Base-by-base conservation (phyloP, 257 asterid genomes). In the Paulownia fortunei region DNA sequence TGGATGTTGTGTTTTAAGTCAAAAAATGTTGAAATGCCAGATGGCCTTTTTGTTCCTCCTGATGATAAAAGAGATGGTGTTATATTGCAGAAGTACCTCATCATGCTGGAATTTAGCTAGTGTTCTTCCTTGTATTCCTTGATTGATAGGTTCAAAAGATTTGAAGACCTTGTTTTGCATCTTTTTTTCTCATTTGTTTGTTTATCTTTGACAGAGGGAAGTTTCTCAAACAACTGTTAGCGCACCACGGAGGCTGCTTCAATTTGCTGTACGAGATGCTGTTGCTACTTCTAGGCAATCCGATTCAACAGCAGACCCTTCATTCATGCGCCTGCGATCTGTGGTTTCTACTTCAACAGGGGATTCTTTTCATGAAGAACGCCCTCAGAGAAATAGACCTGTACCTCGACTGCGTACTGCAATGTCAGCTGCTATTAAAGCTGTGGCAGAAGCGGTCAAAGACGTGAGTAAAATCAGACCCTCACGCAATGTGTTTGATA, bases 251-350 rank as follows among this genome's bases (percentile, higher is more conserved):
- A 90, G 97, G 60, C 70, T 92, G 82, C 90, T 92, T 80, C 97
- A 90, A 74, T 88, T 84, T 84, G 97, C 97, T 21, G 91, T 92
- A 18, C 89, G 94, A 58, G 97, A 92, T 84, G 94, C 97, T 23
- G 91, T 92, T 37, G 91, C 80, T 60, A 80, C 92, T 74, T 81
- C 88, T 54, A 85, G 82, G 85, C 81, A 89, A 19, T 76, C 87
- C 61, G 82, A 64, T 76, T 60, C 73, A 49, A 46, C 67, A 47
- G 13, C 76, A 51, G 89, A 87, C 52, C 87, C 87, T 72, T 90
- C 91, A 60, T 64, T 72, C 41, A 92, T 87, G 76, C 92, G 96
- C 74, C 90, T 92, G 51, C 86, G 92, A 8, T 92, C 97, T 49
- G 96, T 90, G 64, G 91, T 92, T 76, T 83, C 96, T 41, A 80